These are phyloP conservation scores for Cantharellus anzutake DNA, from an alignment of 768 basidiomycete species.

Conservation along the genomic window DNA sequence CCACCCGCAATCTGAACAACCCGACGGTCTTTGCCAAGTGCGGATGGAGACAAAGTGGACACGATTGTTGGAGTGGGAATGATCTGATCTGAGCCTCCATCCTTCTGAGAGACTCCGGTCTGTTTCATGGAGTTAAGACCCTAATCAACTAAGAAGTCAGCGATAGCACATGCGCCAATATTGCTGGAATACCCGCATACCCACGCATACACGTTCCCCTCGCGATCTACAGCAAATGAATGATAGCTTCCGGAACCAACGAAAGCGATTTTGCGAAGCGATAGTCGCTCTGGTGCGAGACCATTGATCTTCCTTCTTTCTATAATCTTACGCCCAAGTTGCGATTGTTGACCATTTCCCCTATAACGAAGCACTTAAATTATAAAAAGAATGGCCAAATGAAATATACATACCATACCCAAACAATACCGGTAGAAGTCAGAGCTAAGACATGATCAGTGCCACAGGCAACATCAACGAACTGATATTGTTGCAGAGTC, in stretches of 20 bases:
- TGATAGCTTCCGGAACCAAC: slow-evolving; percentile 72
- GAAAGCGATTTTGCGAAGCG: slow-evolving; percentile 46
- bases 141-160: background rate
- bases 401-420: slow-evolving; percentile 32
- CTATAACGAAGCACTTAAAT: background rate
- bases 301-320: slow-evolving; percentile 81
- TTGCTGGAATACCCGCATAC: slow-evolving; percentile 57
- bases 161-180: slow-evolving; percentile 29
- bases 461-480: slow-evolving; percentile 60
- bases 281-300: slow-evolving; percentile 72
- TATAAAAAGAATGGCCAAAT: background rate
- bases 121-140: background rate
- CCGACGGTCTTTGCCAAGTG: slow-evolving; percentile 33
- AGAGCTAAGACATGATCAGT: slow-evolving; percentile 81
- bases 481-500: slow-evolving; percentile 22
- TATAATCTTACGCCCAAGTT: slow-evolving; percentile 79
- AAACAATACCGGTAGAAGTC: slow-evolving; percentile 73
- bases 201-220: slow-evolving; percentile 83
- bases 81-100: slow-evolving; percentile 22
- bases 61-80: slow-evolving; percentile 44
- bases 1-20: slow-evolving; percentile 66
- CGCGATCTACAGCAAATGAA: slow-evolving; percentile 78
- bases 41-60: slow-evolving; percentile 36
- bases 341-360: slow-evolving; percentile 78
- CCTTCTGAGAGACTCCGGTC: background rate